A percentile compares a stretch with the other conserved stretches of the same genome.
Conservation (phyloP, 1,284 basidiomycete genomes). For the Ganoderma lucidum region DNA sequence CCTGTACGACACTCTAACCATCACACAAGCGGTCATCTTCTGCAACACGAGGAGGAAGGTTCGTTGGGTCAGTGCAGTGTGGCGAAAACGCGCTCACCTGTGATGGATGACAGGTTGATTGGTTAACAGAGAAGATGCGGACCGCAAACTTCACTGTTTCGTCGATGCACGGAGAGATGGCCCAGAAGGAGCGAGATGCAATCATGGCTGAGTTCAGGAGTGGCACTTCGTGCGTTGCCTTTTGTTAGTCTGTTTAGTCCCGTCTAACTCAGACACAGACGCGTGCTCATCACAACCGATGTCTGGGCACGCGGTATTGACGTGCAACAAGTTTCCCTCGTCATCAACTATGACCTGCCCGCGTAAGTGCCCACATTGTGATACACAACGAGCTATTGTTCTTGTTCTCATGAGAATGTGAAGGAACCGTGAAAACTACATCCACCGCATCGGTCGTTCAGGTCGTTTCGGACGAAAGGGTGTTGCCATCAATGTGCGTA, state of each 20-base stretch:
- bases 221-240: constrained; percentile 81
- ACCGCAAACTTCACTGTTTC: constrained; percentile 96
- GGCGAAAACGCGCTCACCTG: neutral
- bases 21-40: constrained; percentile 99
- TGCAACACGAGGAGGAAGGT: constrained; percentile 99
- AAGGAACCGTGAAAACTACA: constrained; percentile 98
- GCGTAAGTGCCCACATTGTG: constrained; percentile 62
- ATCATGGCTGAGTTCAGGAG: constrained; percentile 99
- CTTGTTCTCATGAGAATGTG: constrained; percentile 6
- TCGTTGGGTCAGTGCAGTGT: constrained; percentile 29
- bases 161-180: constrained; percentile 99
- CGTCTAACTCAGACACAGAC: constrained; percentile 52
- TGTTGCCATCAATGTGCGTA: constrained; percentile 86
- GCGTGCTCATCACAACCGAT: constrained; percentile 96
- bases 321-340: constrained; percentile 97
- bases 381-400: neutral
- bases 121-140: constrained; percentile 99
- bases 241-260: neutral
- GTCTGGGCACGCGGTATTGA: constrained; percentile 99
- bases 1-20: constrained; percentile 97
- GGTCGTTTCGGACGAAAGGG: constrained; percentile 96
- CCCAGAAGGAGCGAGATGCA: constrained; percentile 97
- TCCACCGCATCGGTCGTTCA: constrained; percentile 96
- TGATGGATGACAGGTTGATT: constrained; percentile 80
- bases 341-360: constrained; percentile 98